Evolutionary conservation across 2,329 filamentous ascomycete genomes (phyloP), one percentile per base, ranked within the genome.

Genomic region (Fusarium secorum): DNA sequence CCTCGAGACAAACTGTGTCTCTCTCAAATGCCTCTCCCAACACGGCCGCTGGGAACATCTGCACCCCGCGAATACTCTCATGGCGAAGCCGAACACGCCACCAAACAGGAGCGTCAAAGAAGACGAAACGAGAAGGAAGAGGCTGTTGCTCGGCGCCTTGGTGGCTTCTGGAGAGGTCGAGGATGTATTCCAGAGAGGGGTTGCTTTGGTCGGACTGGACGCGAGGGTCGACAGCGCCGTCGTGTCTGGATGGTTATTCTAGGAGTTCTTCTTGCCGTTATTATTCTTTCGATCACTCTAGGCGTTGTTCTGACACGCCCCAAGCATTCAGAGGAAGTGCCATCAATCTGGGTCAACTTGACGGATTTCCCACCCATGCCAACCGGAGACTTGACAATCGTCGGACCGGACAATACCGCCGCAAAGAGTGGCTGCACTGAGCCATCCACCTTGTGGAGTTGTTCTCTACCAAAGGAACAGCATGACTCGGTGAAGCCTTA

Each of bases 311-410:
- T 93, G 45, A 79, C 74, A n/a, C 74, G 76, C 28, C 71, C 70
- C 17, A 73, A 76, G 22, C 36, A 63, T n/a, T 45, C 71, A 14
- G 44, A 71, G n/a, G 72, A 74, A 53, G 55, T 71, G 13, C 80
- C 81, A n/a, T 85, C 83, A 2, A 83, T 84, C 55, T 98, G 93
- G 91, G 85, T 97, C 61, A 97, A 97, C 77, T 79, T 97, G 67
- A 97, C 95, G 2, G 90, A 90, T 54, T 97, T 93, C 73, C 95
- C 95, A 22, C 91, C 94, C 0, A 93, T 98, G 76, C 93, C 93
- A 4, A 95, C 93, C 0, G 95, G 95, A 0, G 86, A 95, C 22
- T 86, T 93, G 66, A 97, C 93, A 0, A 87, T 98, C 20, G 88
- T 92, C 20, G 91, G 91, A 9, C 89, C 94, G 0, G 88, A 93